phyloP scores from a whole-genome alignment of 257 asterid genomes.

The Solanum chaucha region DNA sequence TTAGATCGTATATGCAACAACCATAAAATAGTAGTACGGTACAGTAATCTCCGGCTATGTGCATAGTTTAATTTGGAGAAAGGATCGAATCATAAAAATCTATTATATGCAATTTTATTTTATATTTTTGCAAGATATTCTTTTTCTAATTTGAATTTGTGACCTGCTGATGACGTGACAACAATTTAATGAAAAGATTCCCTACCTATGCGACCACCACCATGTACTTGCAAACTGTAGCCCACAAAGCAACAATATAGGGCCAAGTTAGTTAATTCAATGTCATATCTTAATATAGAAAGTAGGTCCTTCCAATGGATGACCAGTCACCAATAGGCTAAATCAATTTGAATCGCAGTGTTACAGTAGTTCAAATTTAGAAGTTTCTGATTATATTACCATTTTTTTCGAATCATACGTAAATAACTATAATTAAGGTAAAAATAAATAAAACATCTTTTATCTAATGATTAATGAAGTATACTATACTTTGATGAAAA shows the following conservation, averaged over 20 bases:
- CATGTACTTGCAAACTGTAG: background rate
- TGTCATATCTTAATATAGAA: background rate
- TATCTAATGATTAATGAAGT: background rate
- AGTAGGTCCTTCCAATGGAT: background rate
- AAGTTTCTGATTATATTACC: background rate
- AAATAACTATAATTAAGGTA: background rate
- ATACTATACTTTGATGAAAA: background rate
- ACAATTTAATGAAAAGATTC: background rate
- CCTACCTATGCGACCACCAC: background rate
- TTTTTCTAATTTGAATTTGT: background rate
- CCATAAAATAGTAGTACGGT: background rate
- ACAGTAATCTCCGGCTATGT: background rate
- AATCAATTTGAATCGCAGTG: background rate
- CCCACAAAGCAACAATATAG: background rate
- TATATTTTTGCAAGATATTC: background rate
- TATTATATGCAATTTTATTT: background rate
- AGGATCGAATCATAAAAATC: background rate
- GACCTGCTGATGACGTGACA: background rate
- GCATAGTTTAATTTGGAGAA: background rate
- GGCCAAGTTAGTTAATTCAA: background rate
- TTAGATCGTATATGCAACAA: background rate
- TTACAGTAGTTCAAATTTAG: background rate
- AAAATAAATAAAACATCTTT: background rate
- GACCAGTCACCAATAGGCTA: background rate
- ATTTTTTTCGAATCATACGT: background rate